Percentiles rank a stretch among this genome's conserved stretches.
phyloP scores from a whole-genome alignment of 129 eudicot genomes.

The Flaveria ramosissima region DNA sequence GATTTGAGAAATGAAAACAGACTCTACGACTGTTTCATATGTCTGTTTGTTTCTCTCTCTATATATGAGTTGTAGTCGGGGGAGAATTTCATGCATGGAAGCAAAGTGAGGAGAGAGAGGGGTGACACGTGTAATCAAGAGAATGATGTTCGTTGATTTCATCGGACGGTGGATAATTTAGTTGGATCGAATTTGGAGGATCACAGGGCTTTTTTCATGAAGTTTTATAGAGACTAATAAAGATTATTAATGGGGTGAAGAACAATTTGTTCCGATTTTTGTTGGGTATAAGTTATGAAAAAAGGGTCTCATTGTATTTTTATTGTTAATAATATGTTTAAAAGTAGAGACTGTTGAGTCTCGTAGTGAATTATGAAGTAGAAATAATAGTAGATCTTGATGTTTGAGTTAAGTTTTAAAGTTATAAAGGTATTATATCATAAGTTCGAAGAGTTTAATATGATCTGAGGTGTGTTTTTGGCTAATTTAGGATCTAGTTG shows the following conservation, averaged over 20 bases:
- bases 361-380: no score
- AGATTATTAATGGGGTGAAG: conserved; percentile 4
- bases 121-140: conserved; percentile 52
- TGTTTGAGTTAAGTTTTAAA: no score
- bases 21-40: conserved; percentile 68
- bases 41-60: conserved; percentile 22
- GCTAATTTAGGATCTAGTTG: no score
- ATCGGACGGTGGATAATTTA: conserved; percentile 44
- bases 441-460: no score
- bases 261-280: conserved; percentile 21
- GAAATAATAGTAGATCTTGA: no score
- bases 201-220: not conserved
- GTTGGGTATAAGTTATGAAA: no score
- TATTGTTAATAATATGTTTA: no score
- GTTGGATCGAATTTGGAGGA: conserved; percentile 38
- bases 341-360: no score
- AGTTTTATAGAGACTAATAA: not conserved
- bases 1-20: conserved; percentile 40
- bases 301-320: no score
- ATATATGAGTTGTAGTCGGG: conserved; percentile 50
- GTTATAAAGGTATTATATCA: no score
- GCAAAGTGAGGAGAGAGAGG: conserved; percentile 34
- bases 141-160: conserved; percentile 38
- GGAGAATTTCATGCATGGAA: conserved; percentile 88
- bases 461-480: no score